Percentiles rank a stretch among this genome's conserved stretches.
These are phyloP conservation scores for Yarrowia sp. DNA, from an alignment of 805 yeast genomes.

Conservation along the genomic window DNA sequence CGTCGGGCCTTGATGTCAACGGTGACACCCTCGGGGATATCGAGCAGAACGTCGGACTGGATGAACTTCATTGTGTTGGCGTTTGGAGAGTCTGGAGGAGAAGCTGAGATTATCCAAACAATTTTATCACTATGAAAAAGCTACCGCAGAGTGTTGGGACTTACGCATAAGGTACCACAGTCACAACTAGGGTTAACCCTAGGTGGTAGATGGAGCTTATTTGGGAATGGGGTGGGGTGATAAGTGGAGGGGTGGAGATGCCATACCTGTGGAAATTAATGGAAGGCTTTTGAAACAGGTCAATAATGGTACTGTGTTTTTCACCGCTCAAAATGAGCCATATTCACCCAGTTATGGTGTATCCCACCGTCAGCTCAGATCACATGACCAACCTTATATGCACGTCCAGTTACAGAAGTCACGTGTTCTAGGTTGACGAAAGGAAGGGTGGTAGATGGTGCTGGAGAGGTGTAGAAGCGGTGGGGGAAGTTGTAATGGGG, in stretches of 20 bases:
- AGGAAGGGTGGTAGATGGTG: background rate
- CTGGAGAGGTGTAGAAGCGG: background rate
- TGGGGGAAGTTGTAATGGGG: too few species aligned
- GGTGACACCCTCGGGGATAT: slow-evolving; percentile 90
- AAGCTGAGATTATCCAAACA: slow-evolving; percentile 16
- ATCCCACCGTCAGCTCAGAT: background rate
- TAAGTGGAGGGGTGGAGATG: background rate
- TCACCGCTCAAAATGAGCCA: too few species aligned
- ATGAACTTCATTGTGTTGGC: slow-evolving; percentile 72
- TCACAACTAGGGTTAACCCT: slow-evolving; percentile 36
- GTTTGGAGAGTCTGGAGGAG: slow-evolving; percentile 23
- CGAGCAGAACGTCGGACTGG: slow-evolving; percentile 83
- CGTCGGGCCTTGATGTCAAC: slow-evolving; percentile 90
- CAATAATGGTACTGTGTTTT: too few species aligned
- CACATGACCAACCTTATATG: slow-evolving; percentile 14
- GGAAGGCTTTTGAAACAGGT: too few species aligned
- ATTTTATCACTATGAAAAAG: slow-evolving; percentile 18
- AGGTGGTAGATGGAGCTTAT: background rate
- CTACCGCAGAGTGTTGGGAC: slow-evolving; percentile 25
- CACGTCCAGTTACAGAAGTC: slow-evolving; percentile 3
- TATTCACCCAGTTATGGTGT: too few species aligned
- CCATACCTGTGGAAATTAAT: too few species aligned
- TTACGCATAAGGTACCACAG: background rate
- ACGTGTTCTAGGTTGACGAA: background rate
- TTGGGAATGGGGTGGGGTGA: background rate